Percentiles rank a stretch among this genome's conserved stretches.
These are phyloP conservation scores for Pleurotus tuoliensis DNA, from an alignment of 768 basidiomycete genomes.

Conservation along the genomic window DNA sequence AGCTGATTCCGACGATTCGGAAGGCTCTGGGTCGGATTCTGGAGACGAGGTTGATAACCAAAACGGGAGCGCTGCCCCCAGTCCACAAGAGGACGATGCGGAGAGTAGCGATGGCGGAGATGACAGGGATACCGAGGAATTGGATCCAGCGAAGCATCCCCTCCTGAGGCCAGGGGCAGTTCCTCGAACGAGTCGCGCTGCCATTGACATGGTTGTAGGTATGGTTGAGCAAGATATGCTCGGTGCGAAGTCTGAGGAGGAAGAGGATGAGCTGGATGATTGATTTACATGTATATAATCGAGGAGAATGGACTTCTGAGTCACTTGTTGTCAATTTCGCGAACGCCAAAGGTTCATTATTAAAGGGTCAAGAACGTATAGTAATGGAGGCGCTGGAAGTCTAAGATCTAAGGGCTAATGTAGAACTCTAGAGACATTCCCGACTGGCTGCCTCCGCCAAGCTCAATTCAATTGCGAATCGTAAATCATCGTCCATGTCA, in stretches of 20 bases:
- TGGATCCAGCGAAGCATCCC: constrained; percentile 57
- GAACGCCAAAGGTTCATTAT: too few relatives aligned
- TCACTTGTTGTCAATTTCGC: too few relatives aligned
- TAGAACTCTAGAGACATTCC: too few relatives aligned
- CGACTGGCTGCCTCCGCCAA: constrained; percentile 58
- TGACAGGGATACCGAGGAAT: constrained; percentile 37
- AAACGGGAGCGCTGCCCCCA: constrained; percentile 16
- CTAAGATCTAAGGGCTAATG: too few relatives aligned
- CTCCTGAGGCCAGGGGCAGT: constrained; percentile 63
- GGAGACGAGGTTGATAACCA: constrained; percentile 20
- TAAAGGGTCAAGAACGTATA: too few relatives aligned
- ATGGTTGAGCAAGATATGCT: constrained; percentile 55
- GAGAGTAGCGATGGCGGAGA: constrained; percentile 26
- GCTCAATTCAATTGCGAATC: constrained; percentile 65
- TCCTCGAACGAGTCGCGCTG: constrained; percentile 64
- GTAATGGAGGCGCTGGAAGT: too few relatives aligned
- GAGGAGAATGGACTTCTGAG: too few relatives aligned
- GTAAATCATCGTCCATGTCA: constrained; percentile 61
- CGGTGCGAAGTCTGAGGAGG: constrained; percentile 17
- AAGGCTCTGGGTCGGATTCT: constrained; percentile 27
- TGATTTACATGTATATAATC: constrained; percentile 9
- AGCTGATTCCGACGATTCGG: constrained; percentile 31
- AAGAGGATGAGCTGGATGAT: constrained; percentile 12
- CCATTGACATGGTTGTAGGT: constrained; percentile 60
- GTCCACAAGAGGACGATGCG: constrained; percentile 27